A percentile compares a stretch with the other conserved stretches of the same genome.
phyloP scores from a whole-genome alignment of 768 basidiomycete genomes.

The Tulasnella sp. region DNA sequence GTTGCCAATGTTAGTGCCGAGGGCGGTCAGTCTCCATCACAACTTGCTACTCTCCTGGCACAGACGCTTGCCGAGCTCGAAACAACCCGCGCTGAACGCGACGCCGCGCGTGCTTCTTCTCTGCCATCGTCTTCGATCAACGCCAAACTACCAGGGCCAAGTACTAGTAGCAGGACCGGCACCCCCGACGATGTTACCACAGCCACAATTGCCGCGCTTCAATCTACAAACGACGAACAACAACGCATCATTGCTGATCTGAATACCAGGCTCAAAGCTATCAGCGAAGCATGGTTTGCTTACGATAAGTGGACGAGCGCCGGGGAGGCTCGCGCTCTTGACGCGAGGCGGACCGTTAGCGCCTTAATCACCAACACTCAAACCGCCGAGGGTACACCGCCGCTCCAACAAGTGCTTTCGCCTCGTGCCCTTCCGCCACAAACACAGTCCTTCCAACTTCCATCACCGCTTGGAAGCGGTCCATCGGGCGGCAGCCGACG shows the following conservation, averaged over 20 bases:
- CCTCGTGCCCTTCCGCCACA: constrained; percentile 4
- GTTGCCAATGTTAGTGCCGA: no score
- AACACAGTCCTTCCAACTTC: background rate
- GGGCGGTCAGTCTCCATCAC: background rate
- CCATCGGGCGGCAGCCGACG: background rate
- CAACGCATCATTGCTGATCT: constrained; percentile 5
- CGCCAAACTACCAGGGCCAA: no score
- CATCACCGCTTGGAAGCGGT: background rate
- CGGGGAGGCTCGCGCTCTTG: background rate
- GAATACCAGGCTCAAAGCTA: background rate
- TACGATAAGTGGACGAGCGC: constrained; percentile 2
- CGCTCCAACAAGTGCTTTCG: background rate
- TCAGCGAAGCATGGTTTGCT: background rate
- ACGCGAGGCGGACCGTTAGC: constrained; percentile 2
- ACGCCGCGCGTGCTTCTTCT: background rate
- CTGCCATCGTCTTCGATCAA: no score
- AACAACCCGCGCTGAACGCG: background rate
- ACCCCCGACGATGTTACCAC: background rate
- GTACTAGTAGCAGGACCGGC: background rate
- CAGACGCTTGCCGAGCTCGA: constrained; percentile 1
- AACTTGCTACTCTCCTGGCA: constrained; percentile 6
- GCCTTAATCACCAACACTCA: background rate
- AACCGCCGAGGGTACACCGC: constrained; percentile 1
- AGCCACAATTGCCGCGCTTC: constrained; percentile 3
- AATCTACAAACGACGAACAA: constrained; percentile 1